Conservation (phyloP, 1,284 basidiomycete species). For the Blastosporella zonata region DNA sequence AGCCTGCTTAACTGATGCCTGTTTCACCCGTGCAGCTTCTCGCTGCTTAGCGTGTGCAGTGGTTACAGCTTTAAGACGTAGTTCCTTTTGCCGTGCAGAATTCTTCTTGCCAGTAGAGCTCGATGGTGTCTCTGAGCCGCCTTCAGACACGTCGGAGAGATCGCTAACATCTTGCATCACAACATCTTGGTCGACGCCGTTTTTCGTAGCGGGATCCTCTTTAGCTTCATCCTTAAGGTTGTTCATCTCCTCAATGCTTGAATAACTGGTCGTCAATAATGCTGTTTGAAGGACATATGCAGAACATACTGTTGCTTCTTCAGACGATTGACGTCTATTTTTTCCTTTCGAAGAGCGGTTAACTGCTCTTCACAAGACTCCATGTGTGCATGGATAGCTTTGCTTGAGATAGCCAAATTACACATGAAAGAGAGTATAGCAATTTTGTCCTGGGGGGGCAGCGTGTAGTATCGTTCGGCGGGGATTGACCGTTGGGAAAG, state of each 20-base stretch:
- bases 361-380: slow-evolving; percentile 87
- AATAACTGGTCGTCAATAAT: slow-evolving; percentile 16
- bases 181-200: slow-evolving; percentile 52
- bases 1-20: slow-evolving; percentile 67
- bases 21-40: slow-evolving; percentile 71
- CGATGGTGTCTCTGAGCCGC: slow-evolving; percentile 47
- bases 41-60: slow-evolving; percentile 72
- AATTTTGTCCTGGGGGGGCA: slow-evolving; percentile 80
- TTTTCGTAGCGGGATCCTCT: slow-evolving; percentile 36
- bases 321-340: slow-evolving; percentile 88
- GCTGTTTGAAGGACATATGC: background rate
- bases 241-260: slow-evolving; percentile 72
- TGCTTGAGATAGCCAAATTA: slow-evolving; percentile 88
- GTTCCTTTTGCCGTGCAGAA: slow-evolving; percentile 48
- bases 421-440: slow-evolving; percentile 86
- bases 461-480: slow-evolving; percentile 67
- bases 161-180: slow-evolving; percentile 65
- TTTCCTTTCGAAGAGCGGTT: slow-evolving; percentile 92
- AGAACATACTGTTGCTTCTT: slow-evolving; percentile 80
- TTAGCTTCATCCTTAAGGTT: slow-evolving; percentile 59
- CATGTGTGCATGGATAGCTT: slow-evolving; percentile 83
- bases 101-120: slow-evolving; percentile 43
- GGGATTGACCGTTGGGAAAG: slow-evolving; percentile 49
- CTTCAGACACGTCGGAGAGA: slow-evolving; percentile 67
- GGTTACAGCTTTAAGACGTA: slow-evolving; percentile 51